Conservation (phyloP, 805 yeast genomes). For the Candida boleticola region DNA sequence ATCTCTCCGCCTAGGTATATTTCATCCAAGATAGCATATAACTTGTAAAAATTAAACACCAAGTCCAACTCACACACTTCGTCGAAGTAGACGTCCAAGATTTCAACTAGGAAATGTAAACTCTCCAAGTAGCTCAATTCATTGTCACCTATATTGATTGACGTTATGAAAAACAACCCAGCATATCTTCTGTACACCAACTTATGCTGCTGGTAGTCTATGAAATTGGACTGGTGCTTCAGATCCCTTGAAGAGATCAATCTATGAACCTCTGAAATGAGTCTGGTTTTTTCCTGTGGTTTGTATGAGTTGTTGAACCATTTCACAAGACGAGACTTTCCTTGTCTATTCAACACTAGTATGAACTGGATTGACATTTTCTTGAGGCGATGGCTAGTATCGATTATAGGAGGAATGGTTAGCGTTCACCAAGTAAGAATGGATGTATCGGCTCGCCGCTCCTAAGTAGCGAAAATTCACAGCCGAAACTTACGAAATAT, state of each 20-base stretch:
- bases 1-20: slow-evolving; percentile 88
- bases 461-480: too few species aligned
- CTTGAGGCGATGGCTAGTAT: too few species aligned
- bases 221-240: slow-evolving; percentile 78
- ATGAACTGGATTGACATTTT: slow-evolving; percentile 77
- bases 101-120: slow-evolving; percentile 85
- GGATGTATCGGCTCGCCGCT: too few species aligned
- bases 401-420: too few species aligned
- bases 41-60: slow-evolving; percentile 86
- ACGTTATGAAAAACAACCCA: slow-evolving; percentile 83
- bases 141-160: slow-evolving; percentile 76
- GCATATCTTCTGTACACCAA: slow-evolving; percentile 88
- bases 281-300: slow-evolving; percentile 26
- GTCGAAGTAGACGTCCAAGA: slow-evolving; percentile 79
- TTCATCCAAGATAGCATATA: slow-evolving; percentile 81
- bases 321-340: slow-evolving; percentile 82
- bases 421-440: too few species aligned
- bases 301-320: slow-evolving; percentile 53
- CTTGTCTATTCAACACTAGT: slow-evolving; percentile 85
- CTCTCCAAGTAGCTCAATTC: slow-evolving; percentile 81
- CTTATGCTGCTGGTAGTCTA: slow-evolving; percentile 57
- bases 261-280: slow-evolving; percentile 69
- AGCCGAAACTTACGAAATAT: too few species aligned
- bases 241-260: slow-evolving; percentile 80
- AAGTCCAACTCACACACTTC: slow-evolving; percentile 92